Evolutionary conservation across 805 yeast species (phyloP).

Genomic region (Candida silvicultrix): DNA sequence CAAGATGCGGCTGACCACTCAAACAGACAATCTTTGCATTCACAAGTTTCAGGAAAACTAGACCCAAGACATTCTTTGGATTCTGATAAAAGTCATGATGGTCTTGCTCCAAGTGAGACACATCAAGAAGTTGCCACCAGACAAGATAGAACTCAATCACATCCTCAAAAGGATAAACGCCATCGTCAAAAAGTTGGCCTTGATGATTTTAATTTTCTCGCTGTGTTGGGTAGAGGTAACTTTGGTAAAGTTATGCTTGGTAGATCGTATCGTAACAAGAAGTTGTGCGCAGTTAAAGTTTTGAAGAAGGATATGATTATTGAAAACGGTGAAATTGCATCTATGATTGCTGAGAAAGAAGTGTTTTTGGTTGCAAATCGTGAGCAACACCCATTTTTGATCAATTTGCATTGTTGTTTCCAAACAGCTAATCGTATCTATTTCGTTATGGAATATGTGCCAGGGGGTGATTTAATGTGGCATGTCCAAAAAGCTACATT

Average conservation of each 20-base stretch:
- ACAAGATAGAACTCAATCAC: conserved; percentile 6
- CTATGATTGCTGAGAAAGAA: conserved; percentile 89
- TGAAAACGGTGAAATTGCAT: conserved; percentile 93
- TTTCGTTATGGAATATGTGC: conserved; percentile 96
- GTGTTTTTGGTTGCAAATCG: conserved; percentile 80
- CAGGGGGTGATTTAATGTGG: conserved; percentile 99
- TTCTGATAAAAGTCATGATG: neutral
- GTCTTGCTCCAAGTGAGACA: neutral
- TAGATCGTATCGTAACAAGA: conserved; percentile 76
- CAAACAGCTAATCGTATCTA: conserved; percentile 97
- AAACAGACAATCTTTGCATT: conserved; percentile 4
- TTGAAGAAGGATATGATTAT: conserved; percentile 93
- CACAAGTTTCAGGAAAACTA: neutral
- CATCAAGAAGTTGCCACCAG: neutral
- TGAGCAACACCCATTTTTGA: conserved; percentile 87
- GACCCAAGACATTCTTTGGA: neutral
- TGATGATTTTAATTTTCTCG: conserved; percentile 90
- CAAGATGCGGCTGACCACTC: conserved; percentile 13
- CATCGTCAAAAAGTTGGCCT: conserved; percentile 76
- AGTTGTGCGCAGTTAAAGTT: conserved; percentile 92
- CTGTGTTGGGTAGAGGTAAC: conserved; percentile 96
- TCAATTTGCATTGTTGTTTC: conserved; percentile 89
- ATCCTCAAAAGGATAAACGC: conserved; percentile 17
- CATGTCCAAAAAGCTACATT: conserved; percentile 92
- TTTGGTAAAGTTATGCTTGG: conserved; percentile 98